Conservation (phyloP, 148 eudicot genomes). For the Persicaria tinctoria region DNA sequence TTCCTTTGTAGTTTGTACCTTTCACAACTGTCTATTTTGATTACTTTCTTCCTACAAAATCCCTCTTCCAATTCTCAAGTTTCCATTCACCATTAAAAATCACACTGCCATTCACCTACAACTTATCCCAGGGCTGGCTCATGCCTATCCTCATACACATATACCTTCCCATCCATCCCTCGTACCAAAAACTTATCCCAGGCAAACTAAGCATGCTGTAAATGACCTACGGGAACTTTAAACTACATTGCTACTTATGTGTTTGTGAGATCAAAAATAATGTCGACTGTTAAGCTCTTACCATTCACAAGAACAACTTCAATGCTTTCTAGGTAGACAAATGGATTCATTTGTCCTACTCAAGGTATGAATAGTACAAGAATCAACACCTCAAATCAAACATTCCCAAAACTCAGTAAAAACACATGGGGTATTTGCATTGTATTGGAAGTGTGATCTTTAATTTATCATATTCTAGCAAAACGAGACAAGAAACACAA, state of each 20-base stretch:
- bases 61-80: no score
- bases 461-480: background rate
- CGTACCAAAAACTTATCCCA: no score
- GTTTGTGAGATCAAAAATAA: background rate
- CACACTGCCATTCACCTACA: no score
- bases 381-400: background rate
- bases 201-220: no score
- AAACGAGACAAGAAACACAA: slow-evolving; percentile 3
- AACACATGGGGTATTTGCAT: background rate
- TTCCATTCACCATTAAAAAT: no score
- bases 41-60: no score
- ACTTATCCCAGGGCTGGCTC: no score
- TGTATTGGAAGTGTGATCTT: background rate
- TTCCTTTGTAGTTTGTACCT: no score
- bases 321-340: background rate
- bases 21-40: no score
- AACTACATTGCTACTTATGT: background rate
- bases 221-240: background rate
- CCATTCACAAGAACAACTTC: background rate
- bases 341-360: background rate
- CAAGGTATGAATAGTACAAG: background rate
- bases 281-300: background rate
- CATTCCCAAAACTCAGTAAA: background rate
- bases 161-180: no score
- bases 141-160: no score